Evolutionary conservation across 805 yeast genomes (phyloP).

Genomic region (Pichia ethanolica): DNA sequence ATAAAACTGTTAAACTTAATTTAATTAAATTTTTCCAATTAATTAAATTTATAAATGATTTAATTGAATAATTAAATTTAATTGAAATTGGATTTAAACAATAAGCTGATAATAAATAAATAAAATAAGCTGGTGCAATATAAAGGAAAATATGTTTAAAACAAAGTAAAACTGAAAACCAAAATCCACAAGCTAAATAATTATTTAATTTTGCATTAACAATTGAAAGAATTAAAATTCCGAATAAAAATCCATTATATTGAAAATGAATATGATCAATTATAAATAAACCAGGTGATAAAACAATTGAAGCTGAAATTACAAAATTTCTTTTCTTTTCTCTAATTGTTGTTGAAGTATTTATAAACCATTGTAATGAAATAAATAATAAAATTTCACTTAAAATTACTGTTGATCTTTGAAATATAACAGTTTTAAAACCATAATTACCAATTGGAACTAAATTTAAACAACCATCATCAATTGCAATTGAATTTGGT

Average conservation of each 20-base stretch:
- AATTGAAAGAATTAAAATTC: slow-evolving; percentile 66
- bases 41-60: slow-evolving; percentile 19
- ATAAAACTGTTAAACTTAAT: slow-evolving; percentile 55
- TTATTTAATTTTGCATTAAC: slow-evolving; percentile 57
- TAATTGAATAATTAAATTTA: slow-evolving; percentile 18
- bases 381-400: slow-evolving; percentile 67
- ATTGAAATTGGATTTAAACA: slow-evolving; percentile 38
- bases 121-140: slow-evolving; percentile 89
- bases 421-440: slow-evolving; percentile 74
- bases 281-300: slow-evolving; percentile 85
- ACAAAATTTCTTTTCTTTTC: slow-evolving; percentile 53
- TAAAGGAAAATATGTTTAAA: slow-evolving; percentile 92
- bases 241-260: slow-evolving; percentile 91
- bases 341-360: slow-evolving; percentile 32
- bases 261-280: slow-evolving; percentile 97
- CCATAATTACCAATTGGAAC: slow-evolving; percentile 62
- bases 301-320: slow-evolving; percentile 69
- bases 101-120: slow-evolving; percentile 66
- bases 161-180: slow-evolving; percentile 73
- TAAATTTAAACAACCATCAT: slow-evolving; percentile 75
- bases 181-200: slow-evolving; percentile 53
- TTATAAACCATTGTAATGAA: slow-evolving; percentile 65
- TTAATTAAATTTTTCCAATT: slow-evolving; percentile 54
- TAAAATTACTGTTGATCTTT: slow-evolving; percentile 69
- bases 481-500: slow-evolving; percentile 48